Base-by-base conservation (phyloP, 768 basidiomycete species). In the Sistotremastrum suecicum region DNA sequence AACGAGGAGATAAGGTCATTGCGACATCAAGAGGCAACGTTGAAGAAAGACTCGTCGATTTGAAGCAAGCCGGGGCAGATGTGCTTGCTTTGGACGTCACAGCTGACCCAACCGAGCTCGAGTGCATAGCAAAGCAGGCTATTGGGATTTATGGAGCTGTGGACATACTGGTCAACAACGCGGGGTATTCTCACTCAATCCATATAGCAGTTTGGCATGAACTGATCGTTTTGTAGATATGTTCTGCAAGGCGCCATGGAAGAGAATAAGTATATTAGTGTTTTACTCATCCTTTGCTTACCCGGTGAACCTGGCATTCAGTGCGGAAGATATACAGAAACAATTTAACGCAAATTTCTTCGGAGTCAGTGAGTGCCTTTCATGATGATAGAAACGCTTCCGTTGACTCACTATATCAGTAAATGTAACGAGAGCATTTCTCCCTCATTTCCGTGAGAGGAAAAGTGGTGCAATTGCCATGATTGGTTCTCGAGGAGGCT, bases 91-190 rank as follows among this genome's bases (percentile, higher is more conserved):
- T 44, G 49, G 61, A 65, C 44, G 61, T 63, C 3, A 60, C 59
- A 6, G 51, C 54, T 8, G 37, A 66, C 4, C 53, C 66, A 29
- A 63, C 65, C 2, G 53, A 50, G 1, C 54, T 72, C 9, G 48
- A 63, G 4, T 56, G 57, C 28, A 51, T 56, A 5, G 70, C 69
- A 1, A 54, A 60, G 48, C 54, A 62, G 42, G 67, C 66, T 0
- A 51, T 66, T 28, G 58, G 42, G 0, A 53, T 70, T 12, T 55
- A 72, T 49, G 69, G 69, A 0, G 56, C 59, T 33, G 50, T 73
- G 29, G 70, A 74, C 46, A 69, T 70, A 0, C 47, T 72, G 0
- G 66, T 74, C 10, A 71, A 71, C 46, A 70, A 70, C 48, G 69
- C 70, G 7, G 76, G 75, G 8, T 20, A 20, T 20, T 20, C 20